A percentile compares a stretch with the other conserved stretches of the same genome.
phyloP scores from a whole-genome alignment of 352 stramenopile species.

The Pythium utonaiense region DNA sequence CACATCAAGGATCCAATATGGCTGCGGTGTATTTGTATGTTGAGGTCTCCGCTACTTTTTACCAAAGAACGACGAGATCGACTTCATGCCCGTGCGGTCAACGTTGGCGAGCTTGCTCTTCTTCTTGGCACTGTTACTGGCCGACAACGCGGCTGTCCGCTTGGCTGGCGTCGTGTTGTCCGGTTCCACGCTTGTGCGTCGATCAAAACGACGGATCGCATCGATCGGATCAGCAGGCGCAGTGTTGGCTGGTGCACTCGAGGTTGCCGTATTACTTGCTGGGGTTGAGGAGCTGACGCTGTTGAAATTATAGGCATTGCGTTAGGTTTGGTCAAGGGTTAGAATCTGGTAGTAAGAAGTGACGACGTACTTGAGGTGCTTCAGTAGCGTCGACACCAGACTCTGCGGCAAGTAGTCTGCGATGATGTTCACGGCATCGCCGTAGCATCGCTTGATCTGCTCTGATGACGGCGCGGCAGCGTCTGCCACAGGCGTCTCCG shows the following conservation, averaged over 20 bases:
- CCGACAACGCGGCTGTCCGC: conserved; percentile 27
- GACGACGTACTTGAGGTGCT: conserved; percentile 47
- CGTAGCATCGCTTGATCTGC: conserved; percentile 26
- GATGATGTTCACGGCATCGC: conserved; percentile 56
- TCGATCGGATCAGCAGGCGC: conserved; percentile 7
- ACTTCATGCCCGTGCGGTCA: conserved; percentile 79
- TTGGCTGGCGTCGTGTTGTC: conserved; percentile 27
- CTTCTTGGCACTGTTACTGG: conserved; percentile 48
- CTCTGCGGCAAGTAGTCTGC: conserved; percentile 50
- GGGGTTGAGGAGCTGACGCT: conserved; percentile 2
- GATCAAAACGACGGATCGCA: conserved; percentile 28
- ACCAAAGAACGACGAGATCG: conserved; percentile 76
- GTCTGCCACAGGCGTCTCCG: background rate
- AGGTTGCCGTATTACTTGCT: background rate
- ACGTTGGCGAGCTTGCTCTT: conserved; percentile 81
- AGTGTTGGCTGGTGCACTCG: background rate
- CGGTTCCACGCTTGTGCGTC: conserved; percentile 28
- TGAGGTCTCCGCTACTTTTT: conserved; percentile 45
- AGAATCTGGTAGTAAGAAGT: background rate
- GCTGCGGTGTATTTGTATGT: too few species aligned
- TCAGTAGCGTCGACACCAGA: conserved; percentile 42
- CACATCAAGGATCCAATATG: background rate
- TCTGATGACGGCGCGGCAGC: conserved; percentile 4
- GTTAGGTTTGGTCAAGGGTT: background rate
- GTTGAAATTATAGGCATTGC: background rate